A percentile compares a stretch with the other conserved stretches of the same genome.
phyloP scores from a whole-genome alignment of 2,329 filamentous ascomycete genomes.

The Claviceps lovelessii region DNA sequence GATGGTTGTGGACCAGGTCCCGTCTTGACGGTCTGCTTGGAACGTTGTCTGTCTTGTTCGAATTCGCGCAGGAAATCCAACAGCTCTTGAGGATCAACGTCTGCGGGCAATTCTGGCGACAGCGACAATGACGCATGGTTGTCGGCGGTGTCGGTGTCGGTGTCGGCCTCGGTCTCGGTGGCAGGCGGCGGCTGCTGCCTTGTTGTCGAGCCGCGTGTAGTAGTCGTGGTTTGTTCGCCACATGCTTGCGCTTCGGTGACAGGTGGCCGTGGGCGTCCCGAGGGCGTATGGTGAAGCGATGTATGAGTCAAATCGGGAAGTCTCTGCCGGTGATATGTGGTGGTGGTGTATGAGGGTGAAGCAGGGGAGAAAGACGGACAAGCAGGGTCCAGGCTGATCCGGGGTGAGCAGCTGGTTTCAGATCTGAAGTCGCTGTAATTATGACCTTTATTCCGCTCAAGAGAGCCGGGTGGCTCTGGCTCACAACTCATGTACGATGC shows the following conservation, averaged over 20 bases:
- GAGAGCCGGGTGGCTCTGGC: background rate
- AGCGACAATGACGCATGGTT: background rate
- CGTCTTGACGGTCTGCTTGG: background rate
- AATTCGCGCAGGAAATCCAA: conserved; percentile 3
- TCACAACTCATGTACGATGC: background rate
- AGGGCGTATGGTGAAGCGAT: background rate
- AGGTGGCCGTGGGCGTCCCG: background rate
- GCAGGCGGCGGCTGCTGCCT: background rate
- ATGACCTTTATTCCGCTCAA: background rate
- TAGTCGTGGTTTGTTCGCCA: conserved; percentile 1
- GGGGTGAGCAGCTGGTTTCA: background rate
- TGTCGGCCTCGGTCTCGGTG: background rate
- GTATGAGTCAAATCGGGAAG: background rate
- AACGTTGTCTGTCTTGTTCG: background rate
- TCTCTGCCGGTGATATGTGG: background rate
- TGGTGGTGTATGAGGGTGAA: background rate
- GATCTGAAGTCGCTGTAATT: background rate
- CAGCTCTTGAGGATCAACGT: conserved; percentile 5
- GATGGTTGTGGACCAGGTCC: background rate
- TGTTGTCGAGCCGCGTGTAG: conserved; percentile 1
- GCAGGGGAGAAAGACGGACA: background rate
- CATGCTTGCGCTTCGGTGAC: background rate
- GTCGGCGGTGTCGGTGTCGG: background rate
- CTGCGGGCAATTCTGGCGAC: background rate
- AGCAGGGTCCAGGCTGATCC: background rate